Percentiles rank a stretch among this genome's conserved stretches.
Evolutionary conservation across 1,139 yeast species (phyloP).

Genomic region (Debaryomyces fabryi): DNA sequence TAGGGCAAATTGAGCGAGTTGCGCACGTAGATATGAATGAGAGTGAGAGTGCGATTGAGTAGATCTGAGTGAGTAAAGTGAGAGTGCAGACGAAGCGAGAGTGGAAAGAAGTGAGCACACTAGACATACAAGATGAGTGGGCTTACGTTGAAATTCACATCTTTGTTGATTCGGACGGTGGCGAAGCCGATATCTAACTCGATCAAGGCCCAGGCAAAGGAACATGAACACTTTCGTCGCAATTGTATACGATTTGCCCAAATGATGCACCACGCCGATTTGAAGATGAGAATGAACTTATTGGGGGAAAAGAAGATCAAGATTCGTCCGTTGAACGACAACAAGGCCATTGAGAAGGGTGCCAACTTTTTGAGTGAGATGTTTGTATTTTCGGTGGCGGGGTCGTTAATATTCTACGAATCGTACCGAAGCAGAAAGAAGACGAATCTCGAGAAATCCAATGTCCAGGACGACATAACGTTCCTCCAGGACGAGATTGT

Average conservation of each 20-base stretch:
- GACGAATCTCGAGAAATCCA: constrained; percentile 62
- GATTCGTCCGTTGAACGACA: constrained; percentile 80
- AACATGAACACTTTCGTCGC: constrained; percentile 64
- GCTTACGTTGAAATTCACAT: constrained; percentile 74
- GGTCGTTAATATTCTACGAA: constrained; percentile 75
- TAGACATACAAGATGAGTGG: constrained; percentile 39
- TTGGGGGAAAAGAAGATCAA: constrained; percentile 60
- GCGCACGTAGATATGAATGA: neutral
- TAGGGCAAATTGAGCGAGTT: neutral
- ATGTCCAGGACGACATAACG: constrained; percentile 67
- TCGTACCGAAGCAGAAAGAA: constrained; percentile 68
- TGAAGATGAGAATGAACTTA: constrained; percentile 61
- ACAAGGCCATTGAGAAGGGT: constrained; percentile 81
- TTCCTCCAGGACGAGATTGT: constrained; percentile 72
- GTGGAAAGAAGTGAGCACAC: neutral
- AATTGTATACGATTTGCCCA: constrained; percentile 77
- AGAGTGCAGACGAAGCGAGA: neutral
- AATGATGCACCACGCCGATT: constrained; percentile 67
- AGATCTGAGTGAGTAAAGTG: neutral
- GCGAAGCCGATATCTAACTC: constrained; percentile 81
- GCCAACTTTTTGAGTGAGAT: constrained; percentile 79
- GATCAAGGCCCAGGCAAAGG: constrained; percentile 75
- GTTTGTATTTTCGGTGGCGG: constrained; percentile 79
- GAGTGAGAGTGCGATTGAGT: neutral
- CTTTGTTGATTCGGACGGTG: constrained; percentile 73